A percentile compares a stretch with the other conserved stretches of the same genome.
Conservation (phyloP, 2,329 filamentous ascomycete genomes). For the Beauveria brongniartii region DNA sequence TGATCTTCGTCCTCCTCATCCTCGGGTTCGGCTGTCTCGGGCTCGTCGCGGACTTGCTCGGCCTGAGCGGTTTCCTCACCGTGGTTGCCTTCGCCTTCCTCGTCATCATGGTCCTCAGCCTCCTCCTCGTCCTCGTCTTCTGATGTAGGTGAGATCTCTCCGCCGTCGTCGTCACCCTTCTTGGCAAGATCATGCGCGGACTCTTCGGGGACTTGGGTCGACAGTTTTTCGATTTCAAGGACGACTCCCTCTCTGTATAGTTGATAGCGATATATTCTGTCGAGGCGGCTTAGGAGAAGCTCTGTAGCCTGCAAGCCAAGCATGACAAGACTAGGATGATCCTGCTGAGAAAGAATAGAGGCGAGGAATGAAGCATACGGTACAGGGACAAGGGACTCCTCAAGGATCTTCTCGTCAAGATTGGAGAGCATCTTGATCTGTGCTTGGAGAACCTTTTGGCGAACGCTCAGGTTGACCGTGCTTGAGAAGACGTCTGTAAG, state of each 20-base stretch:
- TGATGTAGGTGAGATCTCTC: not conserved
- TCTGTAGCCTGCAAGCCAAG: constrained; percentile 85
- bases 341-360: constrained; percentile 90
- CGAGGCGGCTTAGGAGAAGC: constrained; percentile 73
- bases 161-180: not conserved
- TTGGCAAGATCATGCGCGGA: constrained; percentile 13
- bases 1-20: constrained; percentile 48
- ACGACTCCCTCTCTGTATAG: constrained; percentile 97
- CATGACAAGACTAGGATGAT: constrained; percentile 80
- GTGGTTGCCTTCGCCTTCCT: constrained; percentile 18
- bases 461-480: constrained; percentile 89
- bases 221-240: constrained; percentile 77
- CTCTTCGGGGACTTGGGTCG: constrained; percentile 36
- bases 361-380: constrained; percentile 94
- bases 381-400: constrained; percentile 77
- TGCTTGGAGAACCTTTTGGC: constrained; percentile 90
- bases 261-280: constrained; percentile 86
- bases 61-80: constrained; percentile 30
- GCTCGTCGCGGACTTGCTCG: constrained; percentile 38
- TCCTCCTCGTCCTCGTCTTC: constrained; percentile 12
- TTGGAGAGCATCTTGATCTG: constrained; percentile 98
- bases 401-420: constrained; percentile 73
- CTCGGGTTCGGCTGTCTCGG: constrained; percentile 38
- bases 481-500: constrained; percentile 95
- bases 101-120: constrained; percentile 17